phyloP scores from a whole-genome alignment of 768 basidiomycete species.

The Auriculariales sp. region DNA sequence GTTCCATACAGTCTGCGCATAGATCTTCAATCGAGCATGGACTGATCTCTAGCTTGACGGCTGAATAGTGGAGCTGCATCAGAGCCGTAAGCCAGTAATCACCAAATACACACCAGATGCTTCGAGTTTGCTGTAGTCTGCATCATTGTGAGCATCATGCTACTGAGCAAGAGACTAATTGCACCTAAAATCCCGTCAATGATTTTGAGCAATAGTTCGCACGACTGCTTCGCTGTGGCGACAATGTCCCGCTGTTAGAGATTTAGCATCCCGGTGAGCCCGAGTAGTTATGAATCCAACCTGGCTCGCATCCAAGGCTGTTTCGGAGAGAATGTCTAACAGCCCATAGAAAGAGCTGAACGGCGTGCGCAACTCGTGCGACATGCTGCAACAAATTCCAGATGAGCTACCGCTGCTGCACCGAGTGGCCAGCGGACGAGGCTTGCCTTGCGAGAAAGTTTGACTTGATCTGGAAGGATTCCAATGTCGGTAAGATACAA shows the following conservation, averaged over 20 bases:
- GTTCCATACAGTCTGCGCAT: slow-evolving; percentile 66
- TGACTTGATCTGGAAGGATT: slow-evolving; percentile 45
- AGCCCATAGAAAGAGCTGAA: slow-evolving; percentile 61
- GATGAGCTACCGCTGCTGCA: too few species aligned
- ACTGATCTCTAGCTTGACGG: slow-evolving; percentile 54
- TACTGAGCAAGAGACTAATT: too few species aligned
- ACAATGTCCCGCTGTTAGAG: slow-evolving; percentile 23
- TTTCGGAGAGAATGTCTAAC: slow-evolving; percentile 57
- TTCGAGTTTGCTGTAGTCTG: slow-evolving; percentile 71
- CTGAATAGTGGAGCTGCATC: slow-evolving; percentile 18
- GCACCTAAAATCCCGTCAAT: slow-evolving; percentile 65
- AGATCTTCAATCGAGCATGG: slow-evolving; percentile 57
- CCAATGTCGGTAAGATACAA: background rate
- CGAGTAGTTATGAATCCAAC: background rate
- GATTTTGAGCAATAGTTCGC: slow-evolving; percentile 64
- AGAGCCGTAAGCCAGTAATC: background rate
- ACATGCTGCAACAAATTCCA: too few species aligned
- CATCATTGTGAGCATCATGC: too few species aligned
- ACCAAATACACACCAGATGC: slow-evolving; percentile 36
- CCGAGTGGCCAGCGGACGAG: too few species aligned
- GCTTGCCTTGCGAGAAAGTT: slow-evolving; percentile 62
- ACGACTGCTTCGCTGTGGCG: slow-evolving; percentile 66
- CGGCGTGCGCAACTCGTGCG: too few species aligned
- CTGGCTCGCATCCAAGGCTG: slow-evolving; percentile 52
- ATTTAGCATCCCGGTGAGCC: background rate